A percentile compares a stretch with the other conserved stretches of the same genome.
Conservation (phyloP, 2,329 filamentous ascomycete genomes). For the Penicillium sp. region DNA sequence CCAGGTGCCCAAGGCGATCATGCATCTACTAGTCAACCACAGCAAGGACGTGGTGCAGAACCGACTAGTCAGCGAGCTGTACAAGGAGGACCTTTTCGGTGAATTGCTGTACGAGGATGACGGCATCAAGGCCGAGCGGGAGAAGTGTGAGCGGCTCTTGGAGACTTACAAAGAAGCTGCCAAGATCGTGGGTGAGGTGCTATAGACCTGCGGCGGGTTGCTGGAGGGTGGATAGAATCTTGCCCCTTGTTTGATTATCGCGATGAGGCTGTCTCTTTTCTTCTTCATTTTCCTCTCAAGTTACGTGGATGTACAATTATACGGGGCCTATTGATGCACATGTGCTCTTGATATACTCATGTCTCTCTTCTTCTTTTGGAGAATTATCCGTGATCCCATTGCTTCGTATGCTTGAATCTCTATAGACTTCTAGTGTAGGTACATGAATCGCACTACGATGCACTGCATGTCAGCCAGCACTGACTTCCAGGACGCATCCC, state of each 20-base stretch:
- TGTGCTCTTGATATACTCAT: constrained; percentile 16
- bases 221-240: background rate
- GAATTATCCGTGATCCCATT: background rate
- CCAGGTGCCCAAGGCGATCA: constrained; percentile 97
- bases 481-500: background rate
- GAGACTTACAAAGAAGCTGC: constrained; percentile 96
- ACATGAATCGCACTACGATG: background rate
- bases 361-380: background rate
- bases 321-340: constrained; percentile 16
- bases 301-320: constrained; percentile 29
- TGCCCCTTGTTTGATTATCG: constrained; percentile 18
- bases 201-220: constrained; percentile 54
- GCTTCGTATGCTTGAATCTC: constrained; percentile 1
- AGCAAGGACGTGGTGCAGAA: constrained; percentile 98
- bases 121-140: constrained; percentile 92
- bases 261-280: constrained; percentile 11
- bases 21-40: constrained; percentile 98
- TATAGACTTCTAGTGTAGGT: background rate
- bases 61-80: constrained; percentile 89
- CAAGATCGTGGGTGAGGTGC: constrained; percentile 95
- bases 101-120: constrained; percentile 97
- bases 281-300: constrained; percentile 3
- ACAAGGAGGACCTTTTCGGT: constrained; percentile 86
- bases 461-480: background rate
- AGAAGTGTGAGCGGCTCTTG: constrained; percentile 96